Conservation (phyloP, 306 rosid genomes). For the Vicia faba region DNA sequence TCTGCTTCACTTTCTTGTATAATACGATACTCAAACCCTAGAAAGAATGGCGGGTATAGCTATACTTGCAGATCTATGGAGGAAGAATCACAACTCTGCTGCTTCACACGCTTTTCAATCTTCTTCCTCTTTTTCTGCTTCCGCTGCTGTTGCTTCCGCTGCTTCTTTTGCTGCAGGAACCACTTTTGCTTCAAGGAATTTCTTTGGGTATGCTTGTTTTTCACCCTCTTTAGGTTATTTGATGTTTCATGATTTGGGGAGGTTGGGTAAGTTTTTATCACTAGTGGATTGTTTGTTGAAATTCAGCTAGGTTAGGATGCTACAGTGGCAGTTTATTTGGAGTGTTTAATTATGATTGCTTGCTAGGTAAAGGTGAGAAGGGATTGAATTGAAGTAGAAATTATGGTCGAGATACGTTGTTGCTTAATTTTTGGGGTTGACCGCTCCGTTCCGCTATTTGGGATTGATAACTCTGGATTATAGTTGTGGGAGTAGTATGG, state of each 20-base stretch:
- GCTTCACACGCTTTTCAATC: conserved; percentile 43
- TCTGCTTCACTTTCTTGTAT: no score
- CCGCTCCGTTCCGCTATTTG: no score
- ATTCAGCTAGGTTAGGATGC: no score
- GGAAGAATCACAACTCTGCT: conserved; percentile 53
- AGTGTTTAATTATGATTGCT: background rate
- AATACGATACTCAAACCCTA: background rate
- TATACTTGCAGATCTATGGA: conserved; percentile 68
- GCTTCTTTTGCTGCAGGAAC: conserved; percentile 64
- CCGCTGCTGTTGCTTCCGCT: conserved; percentile 50
- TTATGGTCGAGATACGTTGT: conserved; percentile 5
- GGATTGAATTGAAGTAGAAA: background rate
- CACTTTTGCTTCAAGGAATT: conserved; percentile 62
- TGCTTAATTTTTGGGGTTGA: no score
- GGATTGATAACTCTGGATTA: no score
- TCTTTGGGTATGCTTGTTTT: conserved; percentile 58
- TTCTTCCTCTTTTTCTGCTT: conserved; percentile 65
- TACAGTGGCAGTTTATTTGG: background rate
- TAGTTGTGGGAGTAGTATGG: background rate
- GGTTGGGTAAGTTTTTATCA: no score
- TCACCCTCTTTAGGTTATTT: background rate
- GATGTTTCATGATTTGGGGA: no score
- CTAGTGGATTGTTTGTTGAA: no score
- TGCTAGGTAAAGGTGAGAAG: background rate
- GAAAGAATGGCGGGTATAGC: conserved; percentile 76